These are phyloP conservation scores for Tolypocladium pustulatum DNA, from an alignment of 2,329 filamentous ascomycete species.

Conservation along the genomic window DNA sequence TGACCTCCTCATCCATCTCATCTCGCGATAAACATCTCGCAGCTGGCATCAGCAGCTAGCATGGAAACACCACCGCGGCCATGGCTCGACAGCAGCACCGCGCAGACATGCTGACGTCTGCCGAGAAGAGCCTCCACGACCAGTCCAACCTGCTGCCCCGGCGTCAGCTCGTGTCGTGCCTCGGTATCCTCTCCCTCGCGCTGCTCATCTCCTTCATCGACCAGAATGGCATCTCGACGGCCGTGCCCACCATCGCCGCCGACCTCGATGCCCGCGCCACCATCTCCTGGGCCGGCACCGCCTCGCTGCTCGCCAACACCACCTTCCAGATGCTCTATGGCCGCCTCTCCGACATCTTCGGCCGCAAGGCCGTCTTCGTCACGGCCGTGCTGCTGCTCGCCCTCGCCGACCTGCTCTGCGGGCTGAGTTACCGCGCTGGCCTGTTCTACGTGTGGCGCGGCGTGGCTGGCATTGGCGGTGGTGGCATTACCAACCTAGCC, in stretches of 20 bases:
- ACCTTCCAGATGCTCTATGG: conserved; percentile 57
- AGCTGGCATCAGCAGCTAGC: background rate
- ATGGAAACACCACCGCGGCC: background rate
- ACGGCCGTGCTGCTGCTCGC: conserved; percentile 40
- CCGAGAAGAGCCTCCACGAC: conserved; percentile 37
- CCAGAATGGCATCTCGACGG: conserved; percentile 42
- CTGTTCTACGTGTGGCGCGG: conserved; percentile 53
- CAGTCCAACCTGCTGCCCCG: conserved; percentile 47
- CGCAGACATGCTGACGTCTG: conserved; percentile 7
- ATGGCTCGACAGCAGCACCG: background rate
- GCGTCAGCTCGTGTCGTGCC: conserved; percentile 37
- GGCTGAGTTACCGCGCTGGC: conserved; percentile 40
- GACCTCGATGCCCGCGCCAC: conserved; percentile 35
- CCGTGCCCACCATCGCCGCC: conserved; percentile 39
- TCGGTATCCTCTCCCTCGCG: conserved; percentile 38
- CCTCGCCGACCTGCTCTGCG: conserved; percentile 48
- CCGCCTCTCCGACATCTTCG: conserved; percentile 49
- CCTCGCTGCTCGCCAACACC: conserved; percentile 44
- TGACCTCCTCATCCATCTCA: background rate
- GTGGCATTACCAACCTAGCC: conserved; percentile 46
- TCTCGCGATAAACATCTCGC: background rate
- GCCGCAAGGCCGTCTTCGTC: conserved; percentile 48
- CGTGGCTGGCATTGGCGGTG: conserved; percentile 49
- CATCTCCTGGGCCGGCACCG: conserved; percentile 45
- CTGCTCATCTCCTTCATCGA: conserved; percentile 46